Conservation (phyloP, 257 asterid genomes). For the Oldenlandia corymbosa region DNA sequence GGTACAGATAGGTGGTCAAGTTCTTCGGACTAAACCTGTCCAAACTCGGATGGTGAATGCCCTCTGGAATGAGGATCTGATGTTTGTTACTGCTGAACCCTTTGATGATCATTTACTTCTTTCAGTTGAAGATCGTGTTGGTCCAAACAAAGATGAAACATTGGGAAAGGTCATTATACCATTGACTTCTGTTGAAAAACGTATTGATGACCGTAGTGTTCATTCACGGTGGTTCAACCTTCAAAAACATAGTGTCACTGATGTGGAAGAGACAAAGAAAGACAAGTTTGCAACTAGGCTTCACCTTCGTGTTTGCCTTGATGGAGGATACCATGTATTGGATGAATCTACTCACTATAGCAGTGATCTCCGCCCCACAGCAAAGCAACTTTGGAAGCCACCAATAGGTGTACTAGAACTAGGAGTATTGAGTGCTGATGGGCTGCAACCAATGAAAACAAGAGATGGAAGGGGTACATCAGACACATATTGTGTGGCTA, state of each 20-base stretch:
- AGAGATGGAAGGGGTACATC: constrained; percentile 65
- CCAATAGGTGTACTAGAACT: constrained; percentile 70
- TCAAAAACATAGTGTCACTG: constrained; percentile 37
- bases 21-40: constrained; percentile 51
- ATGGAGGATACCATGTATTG: constrained; percentile 94
- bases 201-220: constrained; percentile 60
- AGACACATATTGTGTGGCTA: constrained; percentile 80
- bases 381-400: constrained; percentile 87
- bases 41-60: constrained; percentile 52
- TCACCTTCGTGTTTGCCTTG: constrained; percentile 71
- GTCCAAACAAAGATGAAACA: constrained; percentile 59
- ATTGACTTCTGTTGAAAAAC: constrained; percentile 50
- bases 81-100: constrained; percentile 93
- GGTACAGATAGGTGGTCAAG: constrained; percentile 73
- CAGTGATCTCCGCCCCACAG: constrained; percentile 84
- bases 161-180: constrained; percentile 65
- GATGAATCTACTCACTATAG: constrained; percentile 83
- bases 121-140: constrained; percentile 70
- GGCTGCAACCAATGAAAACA: constrained; percentile 68
- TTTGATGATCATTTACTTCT: constrained; percentile 69
- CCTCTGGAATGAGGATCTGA: constrained; percentile 78
- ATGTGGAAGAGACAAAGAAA: constrained; percentile 55
- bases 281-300: constrained; percentile 68
- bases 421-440: constrained; percentile 65
- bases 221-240: constrained; percentile 66